Evolutionary conservation across 2,329 filamentous ascomycete genomes (phyloP).

Genomic region (Neopestalotiopsis sp.): DNA sequence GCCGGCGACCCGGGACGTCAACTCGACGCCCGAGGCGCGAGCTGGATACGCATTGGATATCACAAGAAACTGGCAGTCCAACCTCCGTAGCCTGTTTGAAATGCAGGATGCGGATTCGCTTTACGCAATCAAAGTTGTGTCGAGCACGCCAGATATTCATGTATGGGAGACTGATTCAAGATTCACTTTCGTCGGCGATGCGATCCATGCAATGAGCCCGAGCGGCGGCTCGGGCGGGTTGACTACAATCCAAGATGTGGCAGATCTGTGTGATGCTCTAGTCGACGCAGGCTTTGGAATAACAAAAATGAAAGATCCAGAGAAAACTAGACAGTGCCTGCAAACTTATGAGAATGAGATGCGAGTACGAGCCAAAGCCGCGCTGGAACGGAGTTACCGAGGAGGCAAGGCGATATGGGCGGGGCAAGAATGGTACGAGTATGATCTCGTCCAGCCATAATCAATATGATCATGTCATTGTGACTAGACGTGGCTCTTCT

Average conservation of each 20-base stretch:
- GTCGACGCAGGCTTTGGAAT: background rate
- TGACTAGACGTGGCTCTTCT: background rate
- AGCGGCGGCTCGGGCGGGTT: constrained; percentile 4
- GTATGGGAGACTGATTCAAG: constrained; percentile 3
- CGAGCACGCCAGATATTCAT: background rate
- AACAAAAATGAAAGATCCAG: background rate
- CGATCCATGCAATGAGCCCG: constrained; percentile 8
- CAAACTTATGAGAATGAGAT: constrained; percentile 1
- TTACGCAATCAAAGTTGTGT: background rate
- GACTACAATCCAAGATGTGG: constrained; percentile 6
- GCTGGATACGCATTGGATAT: background rate
- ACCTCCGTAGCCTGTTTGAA: constrained; percentile 1
- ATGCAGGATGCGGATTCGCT: constrained; percentile 8
- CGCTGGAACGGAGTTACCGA: background rate
- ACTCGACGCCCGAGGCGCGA: background rate
- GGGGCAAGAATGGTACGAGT: constrained; percentile 1
- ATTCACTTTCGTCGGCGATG: constrained; percentile 6
- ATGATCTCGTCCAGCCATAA: background rate
- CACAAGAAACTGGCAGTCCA: background rate
- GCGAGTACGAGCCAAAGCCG: background rate
- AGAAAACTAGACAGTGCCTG: background rate
- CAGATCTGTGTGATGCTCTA: constrained; percentile 8
- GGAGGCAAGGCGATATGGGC: constrained; percentile 7
- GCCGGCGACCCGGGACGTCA: background rate
- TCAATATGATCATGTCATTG: background rate